Evolutionary conservation across 139 green algal species (phyloP).

Genomic region (Coelastrella sp.): DNA sequence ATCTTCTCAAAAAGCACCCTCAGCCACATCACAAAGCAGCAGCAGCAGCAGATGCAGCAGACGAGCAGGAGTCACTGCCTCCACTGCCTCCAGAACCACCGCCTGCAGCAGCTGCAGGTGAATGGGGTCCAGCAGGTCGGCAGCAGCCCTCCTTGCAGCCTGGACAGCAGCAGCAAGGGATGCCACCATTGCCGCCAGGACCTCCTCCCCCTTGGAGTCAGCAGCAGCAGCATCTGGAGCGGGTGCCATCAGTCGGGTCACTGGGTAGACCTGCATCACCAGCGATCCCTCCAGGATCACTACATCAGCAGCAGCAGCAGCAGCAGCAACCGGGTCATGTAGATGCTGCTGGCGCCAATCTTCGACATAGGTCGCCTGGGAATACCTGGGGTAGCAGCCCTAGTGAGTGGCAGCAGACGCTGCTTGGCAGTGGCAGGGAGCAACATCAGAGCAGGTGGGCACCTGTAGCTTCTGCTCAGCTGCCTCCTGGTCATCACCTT

Average conservation of each 20-base stretch:
- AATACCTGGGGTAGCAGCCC: background rate
- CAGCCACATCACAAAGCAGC: background rate
- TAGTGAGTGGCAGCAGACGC: background rate
- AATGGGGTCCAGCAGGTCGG: conserved; percentile 26
- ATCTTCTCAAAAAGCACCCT: conserved; percentile 17
- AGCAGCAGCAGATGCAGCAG: conserved; percentile 38
- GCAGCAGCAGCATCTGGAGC: conserved; percentile 5
- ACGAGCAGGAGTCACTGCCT: conserved; percentile 6
- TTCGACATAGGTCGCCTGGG: background rate
- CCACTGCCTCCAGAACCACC: conserved; percentile 34
- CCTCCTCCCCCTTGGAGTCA: background rate
- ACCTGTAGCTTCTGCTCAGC: background rate
- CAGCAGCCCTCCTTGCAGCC: background rate
- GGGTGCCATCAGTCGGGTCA: background rate
- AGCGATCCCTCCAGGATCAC: background rate
- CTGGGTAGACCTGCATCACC: background rate
- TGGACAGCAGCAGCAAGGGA: conserved; percentile 18
- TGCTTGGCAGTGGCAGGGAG: background rate
- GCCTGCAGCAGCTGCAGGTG: conserved; percentile 12
- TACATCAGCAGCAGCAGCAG: conserved; percentile 15
- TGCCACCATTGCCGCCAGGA: background rate
- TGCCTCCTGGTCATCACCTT: background rate
- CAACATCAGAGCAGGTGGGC: background rate
- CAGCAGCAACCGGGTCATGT: background rate
- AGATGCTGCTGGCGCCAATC: background rate